These are phyloP conservation scores for Ottelia alismoides DNA, from an alignment of 106 monocot genomes.

Conservation along the genomic window DNA sequence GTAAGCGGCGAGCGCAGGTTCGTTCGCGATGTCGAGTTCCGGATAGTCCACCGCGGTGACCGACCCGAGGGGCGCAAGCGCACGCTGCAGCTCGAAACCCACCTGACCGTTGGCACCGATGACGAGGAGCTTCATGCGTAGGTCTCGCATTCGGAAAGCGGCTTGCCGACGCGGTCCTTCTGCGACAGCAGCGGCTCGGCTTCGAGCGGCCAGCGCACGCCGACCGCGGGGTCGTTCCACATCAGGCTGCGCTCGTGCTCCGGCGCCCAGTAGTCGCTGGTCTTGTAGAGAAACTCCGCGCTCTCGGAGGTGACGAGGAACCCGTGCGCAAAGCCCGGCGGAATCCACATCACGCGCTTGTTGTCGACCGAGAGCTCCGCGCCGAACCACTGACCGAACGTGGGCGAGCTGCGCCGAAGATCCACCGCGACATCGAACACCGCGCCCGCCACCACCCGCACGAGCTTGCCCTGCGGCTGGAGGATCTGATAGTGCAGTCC, in stretches of 20 bases:
- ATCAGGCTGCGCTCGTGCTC: background rate
- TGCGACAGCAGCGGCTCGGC: background rate
- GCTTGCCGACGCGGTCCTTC: background rate
- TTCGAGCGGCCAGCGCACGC: background rate
- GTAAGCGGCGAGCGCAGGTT: too few relatives aligned
- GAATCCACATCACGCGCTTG: background rate
- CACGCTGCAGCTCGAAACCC: too few relatives aligned
- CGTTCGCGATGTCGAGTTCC: too few relatives aligned
- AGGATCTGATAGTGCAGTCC: background rate
- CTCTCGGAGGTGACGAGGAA: background rate
- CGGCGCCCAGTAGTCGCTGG: background rate
- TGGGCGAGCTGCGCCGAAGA: background rate
- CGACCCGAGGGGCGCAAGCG: too few relatives aligned
- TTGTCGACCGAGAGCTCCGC: background rate
- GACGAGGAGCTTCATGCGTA: too few relatives aligned
- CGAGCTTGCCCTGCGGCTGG: background rate
- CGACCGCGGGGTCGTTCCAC: background rate
- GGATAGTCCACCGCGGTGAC: too few relatives aligned
- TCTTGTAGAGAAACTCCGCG: background rate
- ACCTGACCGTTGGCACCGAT: too few relatives aligned
- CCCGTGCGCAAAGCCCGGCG: background rate
- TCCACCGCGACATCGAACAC: background rate
- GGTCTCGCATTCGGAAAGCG: too few relatives aligned
- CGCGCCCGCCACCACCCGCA: background rate
- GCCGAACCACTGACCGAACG: background rate